phyloP scores from a whole-genome alignment of 2,329 filamentous ascomycete species.

The Aspergillus fumigatus region DNA sequence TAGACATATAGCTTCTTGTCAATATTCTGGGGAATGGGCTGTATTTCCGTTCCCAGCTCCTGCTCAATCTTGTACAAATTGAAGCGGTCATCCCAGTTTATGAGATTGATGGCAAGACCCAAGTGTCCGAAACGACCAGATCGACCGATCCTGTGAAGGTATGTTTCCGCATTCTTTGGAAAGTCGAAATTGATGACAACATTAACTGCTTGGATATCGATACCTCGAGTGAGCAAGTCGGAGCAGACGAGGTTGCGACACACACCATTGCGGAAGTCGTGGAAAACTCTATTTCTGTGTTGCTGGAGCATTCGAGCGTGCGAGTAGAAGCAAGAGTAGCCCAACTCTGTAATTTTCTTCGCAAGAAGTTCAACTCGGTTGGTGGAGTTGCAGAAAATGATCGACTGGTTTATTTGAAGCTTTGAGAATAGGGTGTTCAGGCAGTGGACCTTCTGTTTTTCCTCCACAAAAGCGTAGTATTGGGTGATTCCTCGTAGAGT shows the following conservation, averaged over 20 bases:
- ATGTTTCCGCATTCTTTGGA: conserved; percentile 98
- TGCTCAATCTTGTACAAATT: conserved; percentile 99
- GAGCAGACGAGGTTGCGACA: conserved; percentile 98
- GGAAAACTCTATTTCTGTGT: conserved; percentile 95
- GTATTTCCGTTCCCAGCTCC: conserved; percentile 94
- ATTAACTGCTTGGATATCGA: conserved; percentile 98
- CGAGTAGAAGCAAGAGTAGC: conserved; percentile 99
- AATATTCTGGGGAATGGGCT: conserved; percentile 88
- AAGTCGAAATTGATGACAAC: conserved; percentile 99
- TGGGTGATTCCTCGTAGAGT: conserved; percentile 97
- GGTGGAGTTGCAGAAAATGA: conserved; percentile 99
- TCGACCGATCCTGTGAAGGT: conserved; percentile 95
- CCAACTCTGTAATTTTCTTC: conserved; percentile 98
- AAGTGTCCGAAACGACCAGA: conserved; percentile 96
- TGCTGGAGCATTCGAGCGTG: conserved; percentile 97
- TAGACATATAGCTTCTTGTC: conserved; percentile 99
- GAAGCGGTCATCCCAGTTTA: conserved; percentile 99
- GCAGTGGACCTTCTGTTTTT: conserved; percentile 99
- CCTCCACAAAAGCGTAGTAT: conserved; percentile 98
- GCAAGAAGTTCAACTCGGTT: conserved; percentile 95
- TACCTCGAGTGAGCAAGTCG: conserved; percentile 94
- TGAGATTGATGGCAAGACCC: conserved; percentile 96
- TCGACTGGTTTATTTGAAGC: conserved; percentile 99
- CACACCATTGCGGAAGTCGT: conserved; percentile 97
- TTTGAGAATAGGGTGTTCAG: conserved; percentile 98